Evolutionary conservation across 352 stramenopile genomes (phyloP), one percentile per base, ranked within the genome.

Genomic region (Phytopythium ostracodes): DNA sequence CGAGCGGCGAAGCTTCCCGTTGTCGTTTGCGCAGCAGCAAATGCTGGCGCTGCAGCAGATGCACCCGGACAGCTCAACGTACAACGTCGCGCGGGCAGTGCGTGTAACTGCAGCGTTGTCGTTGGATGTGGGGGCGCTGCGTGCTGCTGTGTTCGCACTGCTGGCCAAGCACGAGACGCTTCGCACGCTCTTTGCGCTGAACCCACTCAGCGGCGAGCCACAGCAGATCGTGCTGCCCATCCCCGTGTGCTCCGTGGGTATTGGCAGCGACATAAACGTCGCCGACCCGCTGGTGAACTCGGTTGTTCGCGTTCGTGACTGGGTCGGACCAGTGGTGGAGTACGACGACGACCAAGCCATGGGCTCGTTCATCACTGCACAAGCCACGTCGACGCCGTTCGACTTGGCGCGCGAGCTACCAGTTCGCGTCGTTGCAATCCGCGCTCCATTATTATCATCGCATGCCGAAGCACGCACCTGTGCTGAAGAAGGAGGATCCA

Each of bases 11-110:
- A 42, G 42, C 6, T 60, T 42, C 18, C 55, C 55, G 8, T 56
- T 86, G 55, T 84, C 74, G 52, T 88, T 83, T 50, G 47, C 75
- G 25, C 77, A 87, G 60, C 53, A 85, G 60, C 76, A 89, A 35
- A 87, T 89, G 76, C 73, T 83, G 42, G 76, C 77, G 51, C 56
- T 88, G 50, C 73, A 87, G 54, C 63, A 60, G 36, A 52, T 87
- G 29, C 59, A 72, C 11, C 75, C 76, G 0, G 43, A 53, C 4
- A 85, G 75, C 51, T 77, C 77, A 6, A 66, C 77, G 25, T 89
- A 87, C 64, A 87, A 85, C 46, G 72, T 87, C 42, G 67, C 68
- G 5, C 67, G 69, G 38, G 75, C 77, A 10, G 65, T 84, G 24
- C 62, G 66, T 7, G 62, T 84, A 9, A 40, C 38, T 4, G 43